Conservation (phyloP, 192 early-diverging fungal genomes). For the Coemansia sp. region DNA sequence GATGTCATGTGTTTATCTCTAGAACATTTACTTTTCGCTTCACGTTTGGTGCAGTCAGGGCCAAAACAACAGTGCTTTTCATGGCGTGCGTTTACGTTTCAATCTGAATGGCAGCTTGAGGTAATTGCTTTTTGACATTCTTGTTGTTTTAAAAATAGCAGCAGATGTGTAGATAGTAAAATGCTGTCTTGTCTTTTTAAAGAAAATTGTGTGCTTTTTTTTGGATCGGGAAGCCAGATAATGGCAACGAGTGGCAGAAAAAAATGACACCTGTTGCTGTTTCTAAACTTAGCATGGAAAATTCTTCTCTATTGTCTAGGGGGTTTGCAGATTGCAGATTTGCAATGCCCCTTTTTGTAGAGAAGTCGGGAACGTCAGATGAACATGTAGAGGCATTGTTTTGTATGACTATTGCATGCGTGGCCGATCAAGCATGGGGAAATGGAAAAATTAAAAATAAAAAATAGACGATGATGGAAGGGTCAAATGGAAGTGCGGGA, state of each 20-base stretch:
- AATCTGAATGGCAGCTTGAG: too few relatives aligned
- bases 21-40: background rate
- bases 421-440: constrained; percentile 2
- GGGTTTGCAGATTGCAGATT: constrained; percentile 8
- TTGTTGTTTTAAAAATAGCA: constrained; percentile 1
- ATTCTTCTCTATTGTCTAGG: background rate
- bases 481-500: background rate
- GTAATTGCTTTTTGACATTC: background rate
- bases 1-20: background rate
- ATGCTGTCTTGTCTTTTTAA: background rate
- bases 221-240: background rate
- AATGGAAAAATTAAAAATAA: constrained; percentile 2
- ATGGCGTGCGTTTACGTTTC: background rate
- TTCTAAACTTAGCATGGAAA: constrained; percentile 4
- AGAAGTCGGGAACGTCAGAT: background rate
- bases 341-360: constrained; percentile 6
- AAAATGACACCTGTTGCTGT: constrained; percentile 2
- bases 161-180: background rate
- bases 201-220: background rate
- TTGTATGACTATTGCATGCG: background rate
- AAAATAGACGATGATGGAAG: background rate
- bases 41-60: background rate
- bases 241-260: constrained; percentile 2
- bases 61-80: background rate
- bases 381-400: background rate